Percentiles rank a stretch among this genome's conserved stretches.
Conservation (phyloP, 805 yeast genomes). For the Ogataea methanolica region DNA sequence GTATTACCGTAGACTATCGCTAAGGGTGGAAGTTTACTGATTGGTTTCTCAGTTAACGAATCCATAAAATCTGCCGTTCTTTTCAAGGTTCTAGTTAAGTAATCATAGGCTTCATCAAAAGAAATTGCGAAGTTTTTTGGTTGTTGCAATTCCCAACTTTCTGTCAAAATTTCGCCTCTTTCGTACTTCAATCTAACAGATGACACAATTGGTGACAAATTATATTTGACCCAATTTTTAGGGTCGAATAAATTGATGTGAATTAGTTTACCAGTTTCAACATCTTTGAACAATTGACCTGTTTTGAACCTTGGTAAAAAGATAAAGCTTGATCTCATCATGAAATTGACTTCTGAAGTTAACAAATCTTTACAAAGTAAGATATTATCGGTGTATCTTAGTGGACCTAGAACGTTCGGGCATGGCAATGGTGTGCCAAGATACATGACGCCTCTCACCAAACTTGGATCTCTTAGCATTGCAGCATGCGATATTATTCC, state of each 20-base stretch:
- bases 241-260: constrained; percentile 77
- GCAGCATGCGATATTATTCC: constrained; percentile 82
- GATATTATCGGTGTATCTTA: constrained; percentile 77
- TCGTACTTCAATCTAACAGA: constrained; percentile 28
- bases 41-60: constrained; percentile 50
- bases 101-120: constrained; percentile 58
- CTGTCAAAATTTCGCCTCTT: constrained; percentile 8
- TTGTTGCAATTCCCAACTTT: constrained; percentile 17
- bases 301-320: constrained; percentile 59
- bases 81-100: constrained; percentile 56
- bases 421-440: constrained; percentile 85
- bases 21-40: constrained; percentile 68
- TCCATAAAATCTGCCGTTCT: constrained; percentile 54
- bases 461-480: constrained; percentile 58
- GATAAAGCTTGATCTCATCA: constrained; percentile 80
- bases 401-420: constrained; percentile 81
- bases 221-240: constrained; percentile 72
- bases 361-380: constrained; percentile 67
- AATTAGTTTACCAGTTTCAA: constrained; percentile 50
- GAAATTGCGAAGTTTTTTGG: constrained; percentile 31
- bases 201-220: constrained; percentile 69
- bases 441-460: constrained; percentile 72
- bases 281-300: constrained; percentile 71
- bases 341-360: constrained; percentile 77
- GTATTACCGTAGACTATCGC: constrained; percentile 76